These are phyloP conservation scores for Aspergillus pseudoterreus DNA, from an alignment of 2,329 filamentous ascomycete species.

Conservation along the genomic window DNA sequence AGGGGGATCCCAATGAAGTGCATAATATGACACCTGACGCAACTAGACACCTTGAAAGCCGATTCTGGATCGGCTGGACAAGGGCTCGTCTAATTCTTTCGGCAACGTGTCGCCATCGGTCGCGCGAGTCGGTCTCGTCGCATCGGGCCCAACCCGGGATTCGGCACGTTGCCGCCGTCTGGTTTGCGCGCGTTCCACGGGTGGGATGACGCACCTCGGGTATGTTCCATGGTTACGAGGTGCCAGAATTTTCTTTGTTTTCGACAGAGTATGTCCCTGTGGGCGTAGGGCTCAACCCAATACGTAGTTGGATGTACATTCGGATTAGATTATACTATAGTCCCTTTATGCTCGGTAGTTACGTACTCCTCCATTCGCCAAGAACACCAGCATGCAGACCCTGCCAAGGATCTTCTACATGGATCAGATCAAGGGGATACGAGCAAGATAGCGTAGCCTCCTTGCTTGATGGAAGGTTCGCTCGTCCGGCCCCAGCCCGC, in stretches of 20 bases:
- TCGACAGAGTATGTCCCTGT: background rate
- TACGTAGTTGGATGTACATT: too few relatives aligned
- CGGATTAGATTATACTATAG: too few relatives aligned
- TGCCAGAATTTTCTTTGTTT: conserved; percentile 4
- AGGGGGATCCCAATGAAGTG: too few relatives aligned
- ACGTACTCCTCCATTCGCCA: background rate
- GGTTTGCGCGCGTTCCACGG: background rate
- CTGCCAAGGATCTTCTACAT: conserved; percentile 19
- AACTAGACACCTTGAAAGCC: too few relatives aligned
- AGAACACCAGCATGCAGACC: background rate
- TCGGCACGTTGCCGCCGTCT: background rate
- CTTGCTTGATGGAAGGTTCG: background rate
- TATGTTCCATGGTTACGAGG: conserved; percentile 5
- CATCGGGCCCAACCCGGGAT: background rate
- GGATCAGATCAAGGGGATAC: conserved; percentile 5
- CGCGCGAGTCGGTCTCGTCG: too few relatives aligned
- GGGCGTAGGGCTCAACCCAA: background rate
- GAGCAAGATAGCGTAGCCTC: background rate
- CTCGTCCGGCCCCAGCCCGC: too few relatives aligned
- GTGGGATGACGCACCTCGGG: conserved; percentile 1
- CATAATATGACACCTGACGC: too few relatives aligned
- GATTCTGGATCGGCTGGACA: too few relatives aligned
- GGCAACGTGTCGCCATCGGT: too few relatives aligned
- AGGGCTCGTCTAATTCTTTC: too few relatives aligned
- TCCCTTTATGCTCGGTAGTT: background rate